phyloP scores from a whole-genome alignment of 2,329 filamentous ascomycete genomes.

The Cadophora luteo-olivacea region DNA sequence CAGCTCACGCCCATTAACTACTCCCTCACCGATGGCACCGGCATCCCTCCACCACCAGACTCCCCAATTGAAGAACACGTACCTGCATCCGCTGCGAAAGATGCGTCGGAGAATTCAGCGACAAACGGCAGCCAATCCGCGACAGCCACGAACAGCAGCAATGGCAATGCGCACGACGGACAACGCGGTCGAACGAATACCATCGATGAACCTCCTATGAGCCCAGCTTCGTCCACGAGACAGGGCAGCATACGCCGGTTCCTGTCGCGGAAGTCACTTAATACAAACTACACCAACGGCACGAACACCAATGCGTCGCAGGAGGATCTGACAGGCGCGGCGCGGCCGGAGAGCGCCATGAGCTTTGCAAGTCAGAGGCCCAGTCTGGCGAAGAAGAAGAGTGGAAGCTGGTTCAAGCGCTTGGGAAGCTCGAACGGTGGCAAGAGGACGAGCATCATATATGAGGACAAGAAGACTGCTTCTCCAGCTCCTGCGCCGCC shows the following conservation, averaged over 20 bases:
- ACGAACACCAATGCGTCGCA: constrained; percentile 36
- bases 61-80: constrained; percentile 43
- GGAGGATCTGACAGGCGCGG: constrained; percentile 37
- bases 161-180: constrained; percentile 28
- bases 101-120: constrained; percentile 16
- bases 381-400: constrained; percentile 38
- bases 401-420: constrained; percentile 43
- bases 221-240: constrained; percentile 40
- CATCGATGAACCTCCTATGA: constrained; percentile 35
- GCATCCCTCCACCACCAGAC: constrained; percentile 45
- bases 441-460: constrained; percentile 40
- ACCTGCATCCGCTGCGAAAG: constrained; percentile 28
- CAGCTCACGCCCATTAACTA: constrained; percentile 43
- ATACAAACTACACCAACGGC: constrained; percentile 43
- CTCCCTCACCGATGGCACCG: constrained; percentile 45
- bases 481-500: neutral
- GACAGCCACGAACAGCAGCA: constrained; percentile 25
- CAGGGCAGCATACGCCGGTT: constrained; percentile 48
- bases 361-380: constrained; percentile 37
- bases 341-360: constrained; percentile 41
- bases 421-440: constrained; percentile 33
- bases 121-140: constrained; percentile 21
- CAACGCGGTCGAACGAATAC: constrained; percentile 32
- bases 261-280: constrained; percentile 46
- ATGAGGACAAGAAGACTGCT: constrained; percentile 35